Percentiles rank a stretch among this genome's conserved stretches.
Evolutionary conservation across 495 filamentous ascomycete species (phyloP).

Genomic region (Emericellopsis terricola): DNA sequence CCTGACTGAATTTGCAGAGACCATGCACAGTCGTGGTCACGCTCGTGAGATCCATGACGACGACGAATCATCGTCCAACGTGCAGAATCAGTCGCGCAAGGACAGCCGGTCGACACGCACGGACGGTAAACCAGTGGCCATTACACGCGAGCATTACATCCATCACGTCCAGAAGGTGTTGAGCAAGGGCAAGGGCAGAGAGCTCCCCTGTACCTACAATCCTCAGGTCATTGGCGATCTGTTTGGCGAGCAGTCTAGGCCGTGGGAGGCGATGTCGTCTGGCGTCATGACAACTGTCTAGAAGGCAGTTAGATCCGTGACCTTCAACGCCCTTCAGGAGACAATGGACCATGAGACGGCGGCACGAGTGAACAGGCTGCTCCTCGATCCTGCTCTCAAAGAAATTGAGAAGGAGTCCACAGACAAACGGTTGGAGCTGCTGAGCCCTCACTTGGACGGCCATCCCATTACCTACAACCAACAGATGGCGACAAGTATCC

Average conservation of each 20-base stretch:
- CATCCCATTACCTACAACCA: slow-evolving; percentile 42
- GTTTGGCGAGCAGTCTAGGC: slow-evolving; percentile 21
- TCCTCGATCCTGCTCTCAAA: no score
- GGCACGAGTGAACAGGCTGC: no score
- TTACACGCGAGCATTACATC: no score
- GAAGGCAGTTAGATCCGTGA: no score
- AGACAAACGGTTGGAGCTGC: slow-evolving; percentile 14
- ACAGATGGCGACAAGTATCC: slow-evolving; percentile 29
- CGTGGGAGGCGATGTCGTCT: slow-evolving; percentile 15
- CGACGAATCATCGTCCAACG: no score
- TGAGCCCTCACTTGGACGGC: slow-evolving; percentile 13
- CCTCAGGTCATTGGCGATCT: slow-evolving; percentile 27
- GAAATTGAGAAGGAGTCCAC: slow-evolving; percentile 10
- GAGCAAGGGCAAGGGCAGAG: slow-evolving; percentile 17
- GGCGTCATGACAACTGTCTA: slow-evolving; percentile 10
- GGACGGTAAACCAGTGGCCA: no score
- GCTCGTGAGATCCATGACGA: no score
- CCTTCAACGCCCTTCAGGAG: background rate
- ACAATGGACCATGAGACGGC: slow-evolving; percentile 1
- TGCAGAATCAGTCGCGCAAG: no score
- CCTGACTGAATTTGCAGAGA: no score
- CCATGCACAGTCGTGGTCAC: no score
- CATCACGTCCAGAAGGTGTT: no score
- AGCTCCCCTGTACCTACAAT: slow-evolving; percentile 29
- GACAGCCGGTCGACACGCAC: no score